These are phyloP conservation scores for Venturia effusa DNA, from an alignment of 2,329 filamentous ascomycete species.

Conservation along the genomic window DNA sequence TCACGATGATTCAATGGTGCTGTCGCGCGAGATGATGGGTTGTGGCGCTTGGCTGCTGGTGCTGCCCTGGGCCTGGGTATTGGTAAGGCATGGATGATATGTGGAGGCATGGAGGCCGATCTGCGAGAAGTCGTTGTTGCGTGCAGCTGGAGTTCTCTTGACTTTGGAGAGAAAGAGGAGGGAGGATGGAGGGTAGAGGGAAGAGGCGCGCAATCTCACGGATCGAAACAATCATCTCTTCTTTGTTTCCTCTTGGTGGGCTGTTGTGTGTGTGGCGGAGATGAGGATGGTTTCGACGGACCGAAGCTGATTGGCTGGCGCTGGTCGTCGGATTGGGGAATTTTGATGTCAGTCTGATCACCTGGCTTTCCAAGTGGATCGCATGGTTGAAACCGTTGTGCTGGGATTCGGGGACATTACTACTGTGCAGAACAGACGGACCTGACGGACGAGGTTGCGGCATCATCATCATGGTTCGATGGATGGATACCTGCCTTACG, in stretches of 20 bases:
- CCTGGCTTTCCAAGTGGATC: not conserved
- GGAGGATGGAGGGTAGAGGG: not conserved
- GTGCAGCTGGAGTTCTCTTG: not conserved
- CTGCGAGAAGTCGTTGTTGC: not conserved
- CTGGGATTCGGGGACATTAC: not conserved
- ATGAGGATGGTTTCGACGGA: not conserved
- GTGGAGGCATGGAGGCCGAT: not conserved
- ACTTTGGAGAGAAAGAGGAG: not conserved
- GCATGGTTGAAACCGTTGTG: not conserved
- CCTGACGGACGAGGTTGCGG: no score
- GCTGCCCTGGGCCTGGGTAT: not conserved
- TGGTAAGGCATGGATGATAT: not conserved
- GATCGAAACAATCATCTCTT: no score
- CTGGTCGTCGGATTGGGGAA: not conserved
- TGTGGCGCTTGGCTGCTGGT: not conserved
- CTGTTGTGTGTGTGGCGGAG: not conserved
- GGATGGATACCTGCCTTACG: no score
- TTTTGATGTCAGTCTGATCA: not conserved
- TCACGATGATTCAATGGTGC: conserved; percentile 4
- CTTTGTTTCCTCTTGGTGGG: no score
- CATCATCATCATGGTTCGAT: no score
- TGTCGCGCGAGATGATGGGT: not conserved
- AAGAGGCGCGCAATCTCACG: no score
- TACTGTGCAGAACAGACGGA: no score
- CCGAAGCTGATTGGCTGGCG: not conserved